Percentiles rank a stretch among this genome's conserved stretches.
Evolutionary conservation across 805 yeast genomes (phyloP).

Genomic region (Yamadazyma laniorum): DNA sequence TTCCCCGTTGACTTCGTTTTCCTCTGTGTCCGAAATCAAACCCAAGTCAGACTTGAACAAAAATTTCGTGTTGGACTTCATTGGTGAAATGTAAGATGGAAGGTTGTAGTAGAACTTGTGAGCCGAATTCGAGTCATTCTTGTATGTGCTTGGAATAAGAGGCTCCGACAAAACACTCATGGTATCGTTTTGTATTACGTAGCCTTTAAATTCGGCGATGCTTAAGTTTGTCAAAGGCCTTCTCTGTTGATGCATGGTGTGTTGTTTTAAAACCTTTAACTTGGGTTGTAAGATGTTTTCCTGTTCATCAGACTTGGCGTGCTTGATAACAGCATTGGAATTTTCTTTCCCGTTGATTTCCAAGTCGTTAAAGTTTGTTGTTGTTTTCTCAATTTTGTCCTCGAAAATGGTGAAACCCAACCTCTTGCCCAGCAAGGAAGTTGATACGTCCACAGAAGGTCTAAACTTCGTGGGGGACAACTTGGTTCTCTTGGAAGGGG

Average conservation of each 20-base stretch:
- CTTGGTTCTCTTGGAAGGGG: slow-evolving; percentile 14
- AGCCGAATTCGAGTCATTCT: slow-evolving; percentile 16
- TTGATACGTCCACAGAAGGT: not conserved
- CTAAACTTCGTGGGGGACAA: slow-evolving; percentile 7
- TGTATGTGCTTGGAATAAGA: slow-evolving; percentile 14
- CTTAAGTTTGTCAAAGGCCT: slow-evolving; percentile 12
- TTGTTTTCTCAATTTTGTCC: slow-evolving; percentile 4
- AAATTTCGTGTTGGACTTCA: slow-evolving; percentile 15
- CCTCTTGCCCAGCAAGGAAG: not conserved
- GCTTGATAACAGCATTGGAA: not conserved
- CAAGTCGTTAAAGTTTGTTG: slow-evolving; percentile 13
- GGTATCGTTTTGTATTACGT: slow-evolving; percentile 3
- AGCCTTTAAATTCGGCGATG: slow-evolving; percentile 13
- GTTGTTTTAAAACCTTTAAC: slow-evolving; percentile 9
- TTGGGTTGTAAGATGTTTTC: slow-evolving; percentile 30
- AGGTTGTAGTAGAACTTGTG: slow-evolving; percentile 12
- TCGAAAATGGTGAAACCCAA: slow-evolving; percentile 8
- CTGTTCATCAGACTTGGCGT: slow-evolving; percentile 29
- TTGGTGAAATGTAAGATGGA: slow-evolving; percentile 16
- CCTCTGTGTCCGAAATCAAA: slow-evolving; percentile 12
- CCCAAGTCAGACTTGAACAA: slow-evolving; percentile 12
- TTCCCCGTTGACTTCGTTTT: slow-evolving; percentile 16
- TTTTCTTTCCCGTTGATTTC: slow-evolving; percentile 16
- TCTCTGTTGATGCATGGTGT: slow-evolving; percentile 6
- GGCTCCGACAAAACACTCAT: slow-evolving; percentile 7